These are phyloP conservation scores for Aspergillus haitiensis DNA, from an alignment of 495 filamentous ascomycete genomes.

Conservation along the genomic window DNA sequence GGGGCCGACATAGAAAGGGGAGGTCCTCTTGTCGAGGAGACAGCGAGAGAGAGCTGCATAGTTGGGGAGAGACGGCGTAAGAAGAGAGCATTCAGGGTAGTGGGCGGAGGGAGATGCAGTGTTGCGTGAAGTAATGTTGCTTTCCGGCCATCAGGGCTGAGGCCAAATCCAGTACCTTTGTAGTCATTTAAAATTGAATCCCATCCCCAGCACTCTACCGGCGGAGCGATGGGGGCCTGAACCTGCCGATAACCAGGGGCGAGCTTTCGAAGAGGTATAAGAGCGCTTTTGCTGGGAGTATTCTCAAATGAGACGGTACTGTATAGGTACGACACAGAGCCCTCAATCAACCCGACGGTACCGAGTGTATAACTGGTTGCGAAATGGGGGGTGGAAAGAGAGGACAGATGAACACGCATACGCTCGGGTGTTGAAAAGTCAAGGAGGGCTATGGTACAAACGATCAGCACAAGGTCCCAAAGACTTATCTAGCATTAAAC, in stretches of 20 bases:
- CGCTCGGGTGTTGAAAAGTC: slow-evolving; percentile 84
- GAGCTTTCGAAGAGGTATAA: slow-evolving; percentile 63
- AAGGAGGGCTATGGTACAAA: slow-evolving; percentile 60
- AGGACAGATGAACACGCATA: slow-evolving; percentile 73
- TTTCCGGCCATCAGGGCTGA: slow-evolving; percentile 35
- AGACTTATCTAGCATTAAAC: neutral
- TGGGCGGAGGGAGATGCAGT: slow-evolving; percentile 75
- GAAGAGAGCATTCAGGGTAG: slow-evolving; percentile 84
- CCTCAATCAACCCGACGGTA: slow-evolving; percentile 82
- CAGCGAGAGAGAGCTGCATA: slow-evolving; percentile 74
- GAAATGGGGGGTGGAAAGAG: slow-evolving; percentile 85
- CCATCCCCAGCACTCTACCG: slow-evolving; percentile 36
- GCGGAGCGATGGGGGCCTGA: slow-evolving; percentile 46
- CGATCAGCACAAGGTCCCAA: neutral
- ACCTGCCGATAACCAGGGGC: slow-evolving; percentile 69
- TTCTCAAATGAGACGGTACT: slow-evolving; percentile 69
- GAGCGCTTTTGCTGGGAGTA: slow-evolving; percentile 54
- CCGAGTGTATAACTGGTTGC: slow-evolving; percentile 88
- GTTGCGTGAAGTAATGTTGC: slow-evolving; percentile 83
- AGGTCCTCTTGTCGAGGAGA: slow-evolving; percentile 69
- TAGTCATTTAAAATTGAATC: slow-evolving; percentile 34
- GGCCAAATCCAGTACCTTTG: slow-evolving; percentile 16
- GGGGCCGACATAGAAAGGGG: slow-evolving; percentile 46
- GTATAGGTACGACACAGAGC: slow-evolving; percentile 88
- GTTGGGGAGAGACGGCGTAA: slow-evolving; percentile 77